Evolutionary conservation across 148 eudicot species (phyloP).

Genomic region (Fallopia convolvulus): DNA sequence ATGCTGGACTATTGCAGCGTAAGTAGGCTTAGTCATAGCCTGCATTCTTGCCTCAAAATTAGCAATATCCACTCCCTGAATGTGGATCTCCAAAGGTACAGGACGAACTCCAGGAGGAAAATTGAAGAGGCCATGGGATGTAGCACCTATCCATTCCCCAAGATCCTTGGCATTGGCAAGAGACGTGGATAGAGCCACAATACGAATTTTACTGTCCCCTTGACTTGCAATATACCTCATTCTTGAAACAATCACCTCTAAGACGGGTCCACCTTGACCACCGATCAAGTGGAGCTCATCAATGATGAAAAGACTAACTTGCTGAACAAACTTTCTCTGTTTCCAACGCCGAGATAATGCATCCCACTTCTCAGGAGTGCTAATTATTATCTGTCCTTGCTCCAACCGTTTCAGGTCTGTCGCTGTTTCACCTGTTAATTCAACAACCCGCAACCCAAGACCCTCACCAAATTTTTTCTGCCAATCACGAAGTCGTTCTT

Average conservation of each 20-base stretch:
- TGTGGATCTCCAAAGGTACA: constrained; percentile 82
- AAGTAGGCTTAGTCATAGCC: constrained; percentile 92
- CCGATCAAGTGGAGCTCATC: constrained; percentile 92
- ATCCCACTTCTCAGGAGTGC: constrained; percentile 97
- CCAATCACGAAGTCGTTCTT: constrained; percentile 76
- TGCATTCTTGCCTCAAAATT: constrained; percentile 97
- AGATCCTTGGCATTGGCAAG: constrained; percentile 95
- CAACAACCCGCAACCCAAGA: constrained; percentile 76
- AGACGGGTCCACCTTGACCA: constrained; percentile 83
- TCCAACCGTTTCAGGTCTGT: constrained; percentile 73
- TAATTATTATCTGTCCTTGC: constrained; percentile 70
- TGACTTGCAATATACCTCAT: constrained; percentile 89
- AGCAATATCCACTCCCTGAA: constrained; percentile 83
- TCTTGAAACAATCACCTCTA: constrained; percentile 87
- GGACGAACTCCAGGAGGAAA: constrained; percentile 91
- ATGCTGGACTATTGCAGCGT: constrained; percentile 81
- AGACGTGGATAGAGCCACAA: constrained; percentile 82
- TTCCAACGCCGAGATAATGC: constrained; percentile 97
- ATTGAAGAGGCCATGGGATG: constrained; percentile 86
- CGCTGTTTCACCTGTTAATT: constrained; percentile 68
- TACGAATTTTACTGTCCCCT: constrained; percentile 67
- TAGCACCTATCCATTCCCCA: constrained; percentile 96
- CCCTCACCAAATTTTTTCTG: constrained; percentile 53
- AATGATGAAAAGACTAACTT: constrained; percentile 78
- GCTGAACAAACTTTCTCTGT: constrained; percentile 71